phyloP scores from a whole-genome alignment of 2,329 filamentous ascomycete species.

The Cadophora sp. region DNA sequence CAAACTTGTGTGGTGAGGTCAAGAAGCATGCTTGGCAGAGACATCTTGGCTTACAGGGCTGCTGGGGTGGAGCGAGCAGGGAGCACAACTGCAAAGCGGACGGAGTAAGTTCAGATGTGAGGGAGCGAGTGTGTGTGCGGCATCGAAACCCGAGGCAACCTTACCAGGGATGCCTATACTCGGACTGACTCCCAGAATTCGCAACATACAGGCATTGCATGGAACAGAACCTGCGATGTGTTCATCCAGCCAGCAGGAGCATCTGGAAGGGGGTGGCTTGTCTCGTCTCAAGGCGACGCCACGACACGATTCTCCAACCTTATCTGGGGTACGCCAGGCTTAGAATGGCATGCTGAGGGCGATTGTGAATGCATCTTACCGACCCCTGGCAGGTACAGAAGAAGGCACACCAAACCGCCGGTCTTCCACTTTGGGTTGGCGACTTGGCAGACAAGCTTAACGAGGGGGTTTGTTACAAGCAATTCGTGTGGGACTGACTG shows the following conservation, averaged over 20 bases:
- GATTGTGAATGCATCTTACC: conserved; percentile 36
- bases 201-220: conserved; percentile 15
- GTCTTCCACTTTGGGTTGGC: conserved; percentile 28
- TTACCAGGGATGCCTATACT: conserved; percentile 15
- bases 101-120: conserved; percentile 15
- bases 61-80: conserved; percentile 9
- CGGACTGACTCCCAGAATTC: conserved; percentile 4
- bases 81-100: background rate
- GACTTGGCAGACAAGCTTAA: conserved; percentile 25
- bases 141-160: conserved; percentile 31
- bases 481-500: conserved; percentile 34
- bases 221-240: conserved; percentile 34
- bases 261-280: conserved; percentile 42
- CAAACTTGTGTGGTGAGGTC: conserved; percentile 42
- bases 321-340: conserved; percentile 42
- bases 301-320: conserved; percentile 36
- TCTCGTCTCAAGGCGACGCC: conserved; percentile 41
- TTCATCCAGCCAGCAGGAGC: conserved; percentile 38
- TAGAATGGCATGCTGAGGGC: conserved; percentile 35
- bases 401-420: conserved; percentile 14
- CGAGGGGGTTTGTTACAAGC: conserved; percentile 23
- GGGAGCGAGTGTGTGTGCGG: conserved; percentile 17
- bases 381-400: conserved; percentile 1
- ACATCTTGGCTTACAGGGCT: conserved; percentile 32
- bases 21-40: conserved; percentile 38